Percentiles rank a stretch among this genome's conserved stretches.
phyloP scores from a whole-genome alignment of 768 basidiomycete species.

The Amyloporia xantha region DNA sequence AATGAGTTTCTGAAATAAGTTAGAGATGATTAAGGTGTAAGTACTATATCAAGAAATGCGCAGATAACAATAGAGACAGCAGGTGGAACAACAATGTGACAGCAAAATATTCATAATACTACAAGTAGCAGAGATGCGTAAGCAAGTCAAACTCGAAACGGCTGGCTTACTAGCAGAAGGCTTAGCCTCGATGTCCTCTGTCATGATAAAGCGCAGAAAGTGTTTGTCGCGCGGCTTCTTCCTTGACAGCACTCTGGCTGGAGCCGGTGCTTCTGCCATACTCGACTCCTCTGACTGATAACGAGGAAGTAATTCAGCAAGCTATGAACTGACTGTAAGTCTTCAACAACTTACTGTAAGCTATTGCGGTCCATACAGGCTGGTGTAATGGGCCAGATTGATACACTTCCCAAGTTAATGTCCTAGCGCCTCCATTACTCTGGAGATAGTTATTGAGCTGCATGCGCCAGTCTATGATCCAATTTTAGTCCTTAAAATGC shows the following conservation, averaged over 20 bases:
- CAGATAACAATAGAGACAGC: no score
- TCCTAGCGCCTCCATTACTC: constrained; percentile 16
- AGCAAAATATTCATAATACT: no score
- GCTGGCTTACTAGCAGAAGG: no score
- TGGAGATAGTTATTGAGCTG: constrained; percentile 27
- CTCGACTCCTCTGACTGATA: constrained; percentile 23
- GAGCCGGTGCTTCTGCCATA: constrained; percentile 16
- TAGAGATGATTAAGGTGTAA: no score
- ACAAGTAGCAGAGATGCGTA: no score
- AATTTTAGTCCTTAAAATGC: background rate
- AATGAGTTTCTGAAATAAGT: no score
- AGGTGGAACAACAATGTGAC: no score
- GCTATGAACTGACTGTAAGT: no score
- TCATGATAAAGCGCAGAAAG: constrained; percentile 16
- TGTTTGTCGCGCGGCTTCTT: constrained; percentile 21
- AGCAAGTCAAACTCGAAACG: no score
- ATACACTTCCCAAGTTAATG: constrained; percentile 20
- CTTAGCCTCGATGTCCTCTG: constrained; percentile 13
- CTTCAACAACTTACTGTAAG: constrained; percentile 19
- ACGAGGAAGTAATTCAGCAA: no score
- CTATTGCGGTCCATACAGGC: constrained; percentile 22
- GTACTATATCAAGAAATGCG: no score
- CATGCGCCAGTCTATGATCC: constrained; percentile 25
- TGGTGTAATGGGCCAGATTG: constrained; percentile 21
- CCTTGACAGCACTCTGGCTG: constrained; percentile 18